These are phyloP conservation scores for Datura wrightii DNA, from an alignment of 257 asterid species.

Conservation along the genomic window DNA sequence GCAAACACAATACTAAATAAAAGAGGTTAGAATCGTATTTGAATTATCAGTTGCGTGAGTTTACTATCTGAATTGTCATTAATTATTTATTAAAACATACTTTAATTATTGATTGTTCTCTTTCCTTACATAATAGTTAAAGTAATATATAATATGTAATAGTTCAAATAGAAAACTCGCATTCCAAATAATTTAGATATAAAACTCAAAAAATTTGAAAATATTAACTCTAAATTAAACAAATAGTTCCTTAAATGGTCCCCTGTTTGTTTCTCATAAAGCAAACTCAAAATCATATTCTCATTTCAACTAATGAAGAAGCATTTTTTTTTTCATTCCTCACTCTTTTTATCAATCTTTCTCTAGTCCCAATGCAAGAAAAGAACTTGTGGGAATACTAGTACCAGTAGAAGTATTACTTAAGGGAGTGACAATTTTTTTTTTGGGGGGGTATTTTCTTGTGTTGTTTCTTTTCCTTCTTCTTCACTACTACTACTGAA, in stretches of 20 bases:
- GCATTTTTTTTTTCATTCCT: slow-evolving; percentile 22
- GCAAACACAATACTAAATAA: slow-evolving; percentile 48
- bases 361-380: slow-evolving; percentile 87
- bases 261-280: slow-evolving; percentile 57
- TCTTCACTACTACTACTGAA: slow-evolving; percentile 38
- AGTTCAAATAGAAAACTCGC: no score
- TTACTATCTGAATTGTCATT: no score
- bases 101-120: no score
- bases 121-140: no score
- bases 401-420: slow-evolving; percentile 28
- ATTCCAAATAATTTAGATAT: no score
- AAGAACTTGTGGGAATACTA: neutral
- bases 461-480: slow-evolving; percentile 19
- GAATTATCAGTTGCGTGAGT: no score
- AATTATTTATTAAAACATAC: no score
- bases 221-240: slow-evolving; percentile 31
- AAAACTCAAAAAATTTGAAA: no score
- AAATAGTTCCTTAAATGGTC: slow-evolving; percentile 36
- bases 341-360: slow-evolving; percentile 45
- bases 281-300: slow-evolving; percentile 46
- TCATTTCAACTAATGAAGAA: slow-evolving; percentile 42
- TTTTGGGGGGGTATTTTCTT: slow-evolving; percentile 39
- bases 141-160: no score
- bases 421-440: slow-evolving; percentile 32
- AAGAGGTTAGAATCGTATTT: no score